Evolutionary conservation across 2,329 filamentous ascomycete genomes (phyloP), one percentile per base, ranked within the genome.

Genomic region (Pestalotiopsis sp.): DNA sequence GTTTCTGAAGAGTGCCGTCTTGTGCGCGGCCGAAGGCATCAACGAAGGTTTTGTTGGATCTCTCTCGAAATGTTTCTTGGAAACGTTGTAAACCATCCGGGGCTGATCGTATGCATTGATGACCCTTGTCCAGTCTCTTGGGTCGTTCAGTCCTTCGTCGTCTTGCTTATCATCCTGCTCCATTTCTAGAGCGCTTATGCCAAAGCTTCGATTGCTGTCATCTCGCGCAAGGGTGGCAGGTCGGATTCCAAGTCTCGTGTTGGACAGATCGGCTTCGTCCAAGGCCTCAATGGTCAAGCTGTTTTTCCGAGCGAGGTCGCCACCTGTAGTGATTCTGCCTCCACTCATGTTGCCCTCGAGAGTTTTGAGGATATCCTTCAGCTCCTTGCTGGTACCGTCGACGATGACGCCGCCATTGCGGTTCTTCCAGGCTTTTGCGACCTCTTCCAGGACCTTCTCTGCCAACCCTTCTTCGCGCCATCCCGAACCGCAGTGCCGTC

Each of bases 401-500:
- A 99, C 93, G 72, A 99, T 97, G 67, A 97, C 93, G 25, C 93
- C 93, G 1, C 94, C 94, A 77, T 93, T 94, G 69, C 92, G 87
- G 73, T 91, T 93, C 83, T 98, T 98, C 97, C 96, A 99, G 73
- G 89, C 89, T 79, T 93, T 92, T 1, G 96, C 95, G 7, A 95
- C 90, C 80, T 98, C 96, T 76, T 99, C 96, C 45, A 99, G 83
- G 13, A 98, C 94, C 73, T 91, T 92, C 80, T 99, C 97, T 2
- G 95, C 96, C 39, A 98, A 84, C 0, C 97, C 95, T 78, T 97
- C 94, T 82, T 98, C 95, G 75, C 95, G 90, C 96, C 96, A 99
- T 90, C 91, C 94, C 68, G 95, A 95, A 41, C 96, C 96, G 79
- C 96, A 99, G 80, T 97, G 92, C 74, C 93, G 91, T 12, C 96